Base-by-base conservation (phyloP, 345 rosid species). In the Anastatica hierochuntica region DNA sequence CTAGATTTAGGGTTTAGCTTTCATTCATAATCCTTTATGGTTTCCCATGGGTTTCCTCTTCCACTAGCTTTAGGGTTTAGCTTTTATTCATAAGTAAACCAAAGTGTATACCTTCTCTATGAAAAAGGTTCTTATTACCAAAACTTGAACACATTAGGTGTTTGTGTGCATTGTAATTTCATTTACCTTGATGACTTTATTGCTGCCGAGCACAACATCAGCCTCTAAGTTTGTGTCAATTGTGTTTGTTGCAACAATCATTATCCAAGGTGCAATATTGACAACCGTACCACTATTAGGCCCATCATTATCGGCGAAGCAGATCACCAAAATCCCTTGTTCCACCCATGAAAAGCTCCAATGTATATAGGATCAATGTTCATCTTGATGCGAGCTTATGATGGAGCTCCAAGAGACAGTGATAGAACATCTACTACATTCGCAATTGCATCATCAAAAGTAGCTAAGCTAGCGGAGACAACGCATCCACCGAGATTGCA, bases 181-280 rank as follows among this genome's bases (percentile, higher is more conserved):
- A 44, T 30, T n/a, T n/a, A n/a, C n/a, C n/a, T 58, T 76, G 49
- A 83, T 68, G 12, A 78, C 78, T 68, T 68, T 72, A 41, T 70
- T 74, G 10, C 71, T 80, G 8, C 87, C 95, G 11, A 89, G 61
- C n/a, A 81, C 66, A 54, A 83, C 58, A 60, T 78, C 69, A 3
- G 97, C 79, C 76, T 79, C 83, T 1, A 89, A 89, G 59, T 72
- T 76, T 60, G 95, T 67, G 63, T 90, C 97, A 18, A 86, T 86
- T 4, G 94, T 83, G 35, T 79, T 78, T 18, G 95, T 95, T 21
- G 78, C 94, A 20, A 86, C 97, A 0, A 95, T 79, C 68, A 85
- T 19, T 30, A 86, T 67, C 97, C 97, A 90, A 12, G 97, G 95
- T 20, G 90, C 88, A 20, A 61, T 43, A 23, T 90, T 86, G 39